Base-by-base conservation (phyloP, 1,139 yeast genomes). In the Diutina sp. region DNA sequence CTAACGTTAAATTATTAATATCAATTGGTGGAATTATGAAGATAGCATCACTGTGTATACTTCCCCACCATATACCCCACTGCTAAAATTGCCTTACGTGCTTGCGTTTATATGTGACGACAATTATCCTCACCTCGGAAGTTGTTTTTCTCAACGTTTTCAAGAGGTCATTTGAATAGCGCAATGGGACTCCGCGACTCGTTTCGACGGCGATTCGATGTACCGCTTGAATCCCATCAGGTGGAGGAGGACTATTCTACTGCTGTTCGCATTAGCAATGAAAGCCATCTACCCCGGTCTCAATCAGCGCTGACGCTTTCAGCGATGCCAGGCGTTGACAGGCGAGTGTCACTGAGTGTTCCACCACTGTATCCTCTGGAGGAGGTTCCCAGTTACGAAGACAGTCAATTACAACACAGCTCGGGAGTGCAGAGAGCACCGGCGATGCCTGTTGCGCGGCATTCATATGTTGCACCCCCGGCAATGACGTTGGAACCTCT, bases 191-290 rank as follows among this genome's bases (percentile, higher is more conserved):
- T 66, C n/a, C 59, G 66, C 58, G 71, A 68, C 28, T 62, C 67
- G 6, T 56, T 71, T 44, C 63, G 74, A 58, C 65, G 66, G 56
- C 60, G 75, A 53, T 65, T 72, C 55, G 62, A 67, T 57, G 67
- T 63, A 58, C 66, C 67, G 28, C 65, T 71, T 21, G 73, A 69
- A 55, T 69, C 74, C 11, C 72, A 72, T 60, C 73, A 70, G 55
- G 65, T 72, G 3, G 76, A 72, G 52, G 76, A 72, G 53, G 76
- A 72, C 58, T 72, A 70, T 57, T 62, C 71, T 1, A 63, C 67
- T 9, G 59, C 65, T 18, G 32, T n/a, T 7, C 35, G 51, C 14
- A 6, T 48, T 6, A 29, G 51, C 28, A 9, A 16, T 12, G 51
- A 47, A 6, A 35, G 14, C 14, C 41, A 35, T 11, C n/a, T 47